Conservation (phyloP, 805 yeast genomes). For the Myxozyma kluyveri region DNA sequence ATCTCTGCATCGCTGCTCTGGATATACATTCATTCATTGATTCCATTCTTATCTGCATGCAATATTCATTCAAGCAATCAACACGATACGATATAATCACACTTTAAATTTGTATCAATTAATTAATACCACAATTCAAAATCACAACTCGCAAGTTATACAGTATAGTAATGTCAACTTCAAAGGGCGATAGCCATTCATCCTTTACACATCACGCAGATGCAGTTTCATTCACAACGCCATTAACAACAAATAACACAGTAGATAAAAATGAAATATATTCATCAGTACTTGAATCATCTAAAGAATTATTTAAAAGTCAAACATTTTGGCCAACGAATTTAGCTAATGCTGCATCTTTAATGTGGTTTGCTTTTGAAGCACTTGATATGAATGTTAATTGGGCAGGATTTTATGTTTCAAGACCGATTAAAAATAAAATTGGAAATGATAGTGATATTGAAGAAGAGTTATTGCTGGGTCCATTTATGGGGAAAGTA, state of each 20-base stretch:
- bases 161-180: no score
- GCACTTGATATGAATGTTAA: constrained; percentile 58
- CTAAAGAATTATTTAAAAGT: constrained; percentile 59
- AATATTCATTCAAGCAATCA: no score
- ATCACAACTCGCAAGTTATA: no score
- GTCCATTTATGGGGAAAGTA: constrained; percentile 95
- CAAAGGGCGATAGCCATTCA: no score
- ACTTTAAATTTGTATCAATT: no score
- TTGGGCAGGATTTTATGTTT: constrained; percentile 91
- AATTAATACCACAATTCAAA: no score
- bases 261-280: constrained; percentile 44
- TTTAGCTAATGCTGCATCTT: constrained; percentile 78
- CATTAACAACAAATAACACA: no score
- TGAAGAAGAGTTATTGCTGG: constrained; percentile 58
- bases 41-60: no score
- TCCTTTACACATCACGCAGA: constrained; percentile 62
- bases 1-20: no score
- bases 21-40: no score
- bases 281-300: constrained; percentile 56
- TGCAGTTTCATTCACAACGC: constrained; percentile 51
- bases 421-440: constrained; percentile 40
- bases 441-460: no score
- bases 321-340: constrained; percentile 87
- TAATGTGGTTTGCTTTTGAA: constrained; percentile 84
- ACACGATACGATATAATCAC: no score